Percentiles rank a stretch among this genome's conserved stretches.
Conservation (phyloP, 2,329 filamentous ascomycete species). For the Xylaria arbuscula region DNA sequence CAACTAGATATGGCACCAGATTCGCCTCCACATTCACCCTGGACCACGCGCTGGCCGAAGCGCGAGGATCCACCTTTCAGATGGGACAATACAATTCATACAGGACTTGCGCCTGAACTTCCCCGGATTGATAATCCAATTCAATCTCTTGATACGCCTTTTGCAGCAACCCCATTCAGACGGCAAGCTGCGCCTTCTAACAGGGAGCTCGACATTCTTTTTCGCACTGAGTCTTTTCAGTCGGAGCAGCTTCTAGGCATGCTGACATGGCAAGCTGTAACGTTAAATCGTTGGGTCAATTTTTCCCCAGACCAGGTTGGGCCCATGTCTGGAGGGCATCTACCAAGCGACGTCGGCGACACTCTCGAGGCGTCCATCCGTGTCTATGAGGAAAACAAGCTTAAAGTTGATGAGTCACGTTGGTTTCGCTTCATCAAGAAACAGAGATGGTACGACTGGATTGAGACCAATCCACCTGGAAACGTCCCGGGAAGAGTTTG, state of each 20-base stretch:
- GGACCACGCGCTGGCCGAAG: slow-evolving; percentile 6
- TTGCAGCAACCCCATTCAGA: neutral
- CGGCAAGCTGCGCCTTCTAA: neutral
- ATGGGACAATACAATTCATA: slow-evolving; percentile 14
- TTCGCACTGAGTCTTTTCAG: slow-evolving; percentile 11
- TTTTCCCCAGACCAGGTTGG: slow-evolving; percentile 1
- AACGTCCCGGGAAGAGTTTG: neutral
- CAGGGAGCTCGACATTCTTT: slow-evolving; percentile 21
- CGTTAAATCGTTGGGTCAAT: slow-evolving; percentile 22
- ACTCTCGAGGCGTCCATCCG: neutral
- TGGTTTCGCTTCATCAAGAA: slow-evolving; percentile 26
- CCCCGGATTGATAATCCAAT: slow-evolving; percentile 19
- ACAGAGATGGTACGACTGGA: slow-evolving; percentile 27
- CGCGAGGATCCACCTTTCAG: neutral
- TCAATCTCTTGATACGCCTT: slow-evolving; percentile 7
- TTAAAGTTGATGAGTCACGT: slow-evolving; percentile 23
- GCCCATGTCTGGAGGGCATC: slow-evolving; percentile 18
- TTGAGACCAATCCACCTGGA: slow-evolving; percentile 9
- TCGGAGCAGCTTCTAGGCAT: neutral
- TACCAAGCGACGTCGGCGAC: neutral
- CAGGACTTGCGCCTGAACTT: slow-evolving; percentile 16
- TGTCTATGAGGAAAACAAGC: neutral
- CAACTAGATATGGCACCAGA: neutral
- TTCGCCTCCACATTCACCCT: slow-evolving; percentile 11
- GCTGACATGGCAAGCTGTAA: slow-evolving; percentile 15